Base-by-base conservation (phyloP, 805 yeast genomes). In the Pichia occidentalis region DNA sequence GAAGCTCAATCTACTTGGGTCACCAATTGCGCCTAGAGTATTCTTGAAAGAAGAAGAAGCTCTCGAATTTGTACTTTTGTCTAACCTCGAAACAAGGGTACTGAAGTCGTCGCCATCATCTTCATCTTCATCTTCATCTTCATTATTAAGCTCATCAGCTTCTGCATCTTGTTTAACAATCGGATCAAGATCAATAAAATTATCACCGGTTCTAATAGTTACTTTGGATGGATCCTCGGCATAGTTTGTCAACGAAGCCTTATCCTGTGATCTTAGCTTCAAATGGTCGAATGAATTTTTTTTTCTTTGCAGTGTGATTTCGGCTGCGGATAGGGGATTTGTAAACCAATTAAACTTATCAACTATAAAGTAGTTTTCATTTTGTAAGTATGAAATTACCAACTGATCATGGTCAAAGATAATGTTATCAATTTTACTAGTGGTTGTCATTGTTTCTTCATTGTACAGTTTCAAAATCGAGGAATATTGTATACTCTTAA, bases 371-470 rank as follows among this genome's bases (percentile, higher is more conserved):
- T 74, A 59, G 23, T 67, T 67, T 3, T 76, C 74, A 45, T 70
- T 71, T 54, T 80, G 86, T 32, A 78, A 56, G 85, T 87, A 83
- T 4, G 78, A 54, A 20, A 75, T 46, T 6, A 64, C 57, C 14
- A 81, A 37, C 14, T 53, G 46, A 21, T 64, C 63, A 36, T 63
- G 62, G 7, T 47, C 46, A 6, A 56, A 34, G 9, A 30, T 42
- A 14, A 56, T 34, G 34, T 51, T 43, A 33, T 50, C 53, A 22
- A 59, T 36, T 18, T 34, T 37, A 24, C 22, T 24, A 41, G 21
- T 39, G 45, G 49, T 37, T 63, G 65, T 14, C 42, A 32, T 24
- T 51, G 55, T 9, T 47, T 48, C 16, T 31, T 39, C 31, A 9
- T 11, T 32, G 55, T 58, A 10, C n/a, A 80, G 50, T 28, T 55